These are phyloP conservation scores for Wickerhamomyces xylosicus DNA, from an alignment of 805 yeast genomes.

Conservation along the genomic window DNA sequence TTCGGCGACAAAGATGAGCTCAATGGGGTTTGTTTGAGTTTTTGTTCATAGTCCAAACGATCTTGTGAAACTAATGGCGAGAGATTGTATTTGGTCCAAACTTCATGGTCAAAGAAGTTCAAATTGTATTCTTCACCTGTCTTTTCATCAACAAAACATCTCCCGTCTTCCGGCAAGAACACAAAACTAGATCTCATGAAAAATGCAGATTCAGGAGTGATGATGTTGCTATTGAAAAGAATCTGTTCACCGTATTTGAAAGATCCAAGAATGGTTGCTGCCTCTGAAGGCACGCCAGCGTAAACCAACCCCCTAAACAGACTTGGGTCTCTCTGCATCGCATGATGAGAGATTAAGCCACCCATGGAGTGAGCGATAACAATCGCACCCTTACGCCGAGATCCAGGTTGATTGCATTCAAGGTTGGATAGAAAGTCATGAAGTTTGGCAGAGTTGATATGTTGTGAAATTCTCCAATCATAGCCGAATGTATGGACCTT, in stretches of 20 bases:
- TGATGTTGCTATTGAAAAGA: conserved; percentile 57
- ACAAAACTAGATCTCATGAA: conserved; percentile 79
- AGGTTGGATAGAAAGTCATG: conserved; percentile 35
- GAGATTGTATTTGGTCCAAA: conserved; percentile 68
- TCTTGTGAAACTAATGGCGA: conserved; percentile 56
- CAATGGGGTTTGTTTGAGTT: conserved; percentile 7
- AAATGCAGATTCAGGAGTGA: conserved; percentile 76
- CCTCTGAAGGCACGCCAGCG: conserved; percentile 77
- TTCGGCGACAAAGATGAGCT: conserved; percentile 8
- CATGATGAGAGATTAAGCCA: conserved; percentile 76
- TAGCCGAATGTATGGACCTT: conserved; percentile 73
- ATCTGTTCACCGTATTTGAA: conserved; percentile 75
- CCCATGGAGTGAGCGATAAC: conserved; percentile 94
- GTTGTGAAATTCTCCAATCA: conserved; percentile 82
- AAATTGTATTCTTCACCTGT: conserved; percentile 50
- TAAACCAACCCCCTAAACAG: conserved; percentile 68
- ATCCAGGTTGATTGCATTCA: conserved; percentile 26
- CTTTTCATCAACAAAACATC: conserved; percentile 54
- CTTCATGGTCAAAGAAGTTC: conserved; percentile 72
- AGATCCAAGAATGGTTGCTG: conserved; percentile 83
- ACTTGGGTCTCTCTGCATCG: conserved; percentile 56
- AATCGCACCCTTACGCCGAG: conserved; percentile 44
- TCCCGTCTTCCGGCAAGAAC: conserved; percentile 69
- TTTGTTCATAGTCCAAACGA: conserved; percentile 8
- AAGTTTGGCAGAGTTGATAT: conserved; percentile 42